phyloP scores from a whole-genome alignment of 2,329 filamentous ascomycete species.

The Aureobasidium sp. region DNA sequence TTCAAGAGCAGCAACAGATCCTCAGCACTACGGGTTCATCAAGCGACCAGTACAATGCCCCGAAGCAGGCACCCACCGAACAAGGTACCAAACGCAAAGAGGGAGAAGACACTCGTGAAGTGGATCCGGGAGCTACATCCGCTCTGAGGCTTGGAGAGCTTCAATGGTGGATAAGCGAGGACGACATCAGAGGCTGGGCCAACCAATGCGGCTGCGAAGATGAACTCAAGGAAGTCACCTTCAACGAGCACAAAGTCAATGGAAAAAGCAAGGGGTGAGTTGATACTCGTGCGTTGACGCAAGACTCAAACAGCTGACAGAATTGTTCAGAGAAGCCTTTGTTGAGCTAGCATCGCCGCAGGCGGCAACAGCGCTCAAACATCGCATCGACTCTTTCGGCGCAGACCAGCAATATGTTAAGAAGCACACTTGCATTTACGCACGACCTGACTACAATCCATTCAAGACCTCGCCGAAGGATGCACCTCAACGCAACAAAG shows the following conservation, averaged over 20 bases:
- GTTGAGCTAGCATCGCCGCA: slow-evolving; percentile 78
- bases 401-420: slow-evolving; percentile 56
- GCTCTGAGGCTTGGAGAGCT: slow-evolving; percentile 84
- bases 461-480: slow-evolving; percentile 91
- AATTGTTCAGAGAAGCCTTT: slow-evolving; percentile 58
- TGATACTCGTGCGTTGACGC: background rate
- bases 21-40: slow-evolving; percentile 36
- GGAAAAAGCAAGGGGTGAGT: slow-evolving; percentile 95
- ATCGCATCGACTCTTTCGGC: slow-evolving; percentile 62
- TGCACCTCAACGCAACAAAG: slow-evolving; percentile 59
- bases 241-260: slow-evolving; percentile 98
- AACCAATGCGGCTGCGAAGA: slow-evolving; percentile 72
- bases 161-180: slow-evolving; percentile 95
- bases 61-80: slow-evolving; percentile 40
- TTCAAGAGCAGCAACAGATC: slow-evolving; percentile 20
- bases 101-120: slow-evolving; percentile 41
- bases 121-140: slow-evolving; percentile 55
- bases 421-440: slow-evolving; percentile 65
- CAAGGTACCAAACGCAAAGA: slow-evolving; percentile 59
- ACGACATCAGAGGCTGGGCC: slow-evolving; percentile 85
- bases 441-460: slow-evolving; percentile 70
- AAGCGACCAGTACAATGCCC: slow-evolving; percentile 30
- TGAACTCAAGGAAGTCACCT: slow-evolving; percentile 86
- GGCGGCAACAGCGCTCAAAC: slow-evolving; percentile 79
- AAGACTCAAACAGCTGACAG: slow-evolving; percentile 5